phyloP scores from a whole-genome alignment of 2,329 filamentous ascomycete genomes.

The Alternaria triticina region DNA sequence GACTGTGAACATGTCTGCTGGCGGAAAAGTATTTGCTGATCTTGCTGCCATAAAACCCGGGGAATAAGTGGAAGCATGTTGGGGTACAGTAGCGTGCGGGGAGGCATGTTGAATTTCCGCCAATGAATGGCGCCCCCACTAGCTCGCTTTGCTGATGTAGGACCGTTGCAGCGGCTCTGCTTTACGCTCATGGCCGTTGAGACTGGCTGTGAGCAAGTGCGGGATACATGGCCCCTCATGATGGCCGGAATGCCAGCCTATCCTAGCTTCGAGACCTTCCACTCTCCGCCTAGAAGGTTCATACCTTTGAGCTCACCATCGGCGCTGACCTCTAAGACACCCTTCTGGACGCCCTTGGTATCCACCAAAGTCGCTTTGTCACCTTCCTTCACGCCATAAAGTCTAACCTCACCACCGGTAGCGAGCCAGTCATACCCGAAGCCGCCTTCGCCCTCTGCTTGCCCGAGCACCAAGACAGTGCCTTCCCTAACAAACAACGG shows the following conservation, averaged over 20 bases:
- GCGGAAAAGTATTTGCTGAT: slow-evolving; percentile 15
- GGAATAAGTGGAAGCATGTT: slow-evolving; percentile 16
- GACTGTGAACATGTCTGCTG: slow-evolving; percentile 4
- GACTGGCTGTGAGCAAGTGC: background rate
- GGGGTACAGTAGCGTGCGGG: slow-evolving; percentile 28
- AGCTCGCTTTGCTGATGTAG: slow-evolving; percentile 2
- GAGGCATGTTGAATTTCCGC: slow-evolving; percentile 29
- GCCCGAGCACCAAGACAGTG: slow-evolving; percentile 49
- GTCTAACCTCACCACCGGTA: slow-evolving; percentile 46
- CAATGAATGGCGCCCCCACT: slow-evolving; percentile 18
- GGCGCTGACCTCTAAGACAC: slow-evolving; percentile 35
- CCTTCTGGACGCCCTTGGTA: slow-evolving; percentile 37
- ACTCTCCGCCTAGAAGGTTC: slow-evolving; percentile 41
- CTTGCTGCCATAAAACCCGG: slow-evolving; percentile 17
- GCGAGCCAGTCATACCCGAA: slow-evolving; percentile 52
- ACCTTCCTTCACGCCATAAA: slow-evolving; percentile 47
- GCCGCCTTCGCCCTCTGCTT: slow-evolving; percentile 45
- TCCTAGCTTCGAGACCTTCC: slow-evolving; percentile 40
- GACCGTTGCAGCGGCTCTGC: slow-evolving; percentile 2
- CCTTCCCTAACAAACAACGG: slow-evolving; percentile 53
- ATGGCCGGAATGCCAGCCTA: slow-evolving; percentile 18
- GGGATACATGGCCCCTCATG: background rate
- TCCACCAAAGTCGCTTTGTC: slow-evolving; percentile 47
- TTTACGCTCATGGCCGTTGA: background rate
- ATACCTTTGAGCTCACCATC: slow-evolving; percentile 39